These are phyloP conservation scores for Scalesia atractyloides DNA, from an alignment of 129 eudicot species.

Conservation along the genomic window DNA sequence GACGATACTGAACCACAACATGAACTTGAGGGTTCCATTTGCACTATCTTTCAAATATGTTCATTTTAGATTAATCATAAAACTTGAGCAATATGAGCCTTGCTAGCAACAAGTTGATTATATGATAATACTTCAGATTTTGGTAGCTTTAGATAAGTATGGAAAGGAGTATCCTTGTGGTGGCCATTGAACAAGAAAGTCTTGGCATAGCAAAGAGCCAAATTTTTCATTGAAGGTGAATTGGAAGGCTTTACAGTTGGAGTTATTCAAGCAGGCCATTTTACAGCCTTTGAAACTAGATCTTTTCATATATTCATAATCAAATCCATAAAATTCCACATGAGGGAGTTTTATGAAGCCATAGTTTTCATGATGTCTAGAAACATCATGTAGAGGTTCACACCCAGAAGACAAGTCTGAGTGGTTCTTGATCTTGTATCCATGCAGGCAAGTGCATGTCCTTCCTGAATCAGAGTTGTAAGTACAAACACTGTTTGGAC, in stretches of 20 bases:
- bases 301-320: no score
- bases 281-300: no score
- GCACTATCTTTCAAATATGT: no score
- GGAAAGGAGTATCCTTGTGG: neutral
- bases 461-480: slow-evolving; percentile 23
- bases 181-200: slow-evolving; percentile 19
- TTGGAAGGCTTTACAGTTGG: slow-evolving; percentile 34
- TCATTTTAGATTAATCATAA: neutral
- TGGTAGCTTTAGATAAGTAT: slow-evolving; percentile 20
- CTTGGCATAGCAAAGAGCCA: slow-evolving; percentile 22
- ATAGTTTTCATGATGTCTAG: neutral
- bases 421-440: slow-evolving; percentile 25
- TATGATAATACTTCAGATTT: neutral
- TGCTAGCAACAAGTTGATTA: neutral
- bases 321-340: slow-evolving; percentile 25
- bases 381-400: slow-evolving; percentile 1
- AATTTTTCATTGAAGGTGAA: neutral
- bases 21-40: neutral
- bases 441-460: slow-evolving; percentile 30
- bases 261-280: slow-evolving; percentile 19
- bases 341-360: neutral
- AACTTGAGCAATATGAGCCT: neutral
- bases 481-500: slow-evolving; percentile 31
- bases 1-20: slow-evolving; percentile 21
- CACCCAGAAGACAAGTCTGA: slow-evolving; percentile 32